A percentile compares a stretch with the other conserved stretches of the same genome.
phyloP scores from a whole-genome alignment of 2,329 filamentous ascomycete species.

The Penicillium glabrum region DNA sequence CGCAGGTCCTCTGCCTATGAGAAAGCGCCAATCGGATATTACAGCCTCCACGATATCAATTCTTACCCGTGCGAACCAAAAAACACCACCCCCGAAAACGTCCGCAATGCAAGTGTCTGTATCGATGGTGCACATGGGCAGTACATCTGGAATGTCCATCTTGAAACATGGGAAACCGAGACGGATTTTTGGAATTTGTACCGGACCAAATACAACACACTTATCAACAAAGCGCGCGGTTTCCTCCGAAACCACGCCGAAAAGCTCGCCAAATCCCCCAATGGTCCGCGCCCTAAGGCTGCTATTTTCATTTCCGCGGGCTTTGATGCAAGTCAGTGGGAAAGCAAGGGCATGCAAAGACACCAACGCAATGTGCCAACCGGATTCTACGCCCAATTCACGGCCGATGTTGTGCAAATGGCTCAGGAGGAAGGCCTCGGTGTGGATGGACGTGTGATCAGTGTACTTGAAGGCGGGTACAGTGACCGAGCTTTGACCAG shows the following conservation, averaged over 20 bases:
- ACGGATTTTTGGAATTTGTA: constrained; percentile 90
- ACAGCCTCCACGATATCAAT: constrained; percentile 97
- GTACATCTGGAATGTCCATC: constrained; percentile 92
- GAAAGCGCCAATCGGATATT: constrained; percentile 89
- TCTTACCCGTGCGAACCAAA: constrained; percentile 87
- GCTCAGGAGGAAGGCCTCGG: constrained; percentile 75
- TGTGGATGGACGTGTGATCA: constrained; percentile 83
- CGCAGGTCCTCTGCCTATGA: constrained; percentile 76
- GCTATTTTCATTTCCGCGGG: constrained; percentile 95
- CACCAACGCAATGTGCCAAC: constrained; percentile 96
- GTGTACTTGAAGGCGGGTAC: constrained; percentile 93
- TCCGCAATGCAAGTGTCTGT: constrained; percentile 90
- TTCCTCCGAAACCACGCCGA: constrained; percentile 75
- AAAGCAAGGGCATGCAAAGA: constrained; percentile 88
- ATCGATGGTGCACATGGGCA: constrained; percentile 93
- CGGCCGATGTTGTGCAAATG: constrained; percentile 77
- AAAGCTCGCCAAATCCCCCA: constrained; percentile 57
- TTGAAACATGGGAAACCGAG: constrained; percentile 80
- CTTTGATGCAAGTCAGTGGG: constrained; percentile 96
- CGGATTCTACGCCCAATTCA: constrained; percentile 91
- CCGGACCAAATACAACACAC: constrained; percentile 69
- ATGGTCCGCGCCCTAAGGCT: constrained; percentile 67
- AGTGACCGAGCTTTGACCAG: constrained; percentile 87
- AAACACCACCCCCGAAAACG: constrained; percentile 82
- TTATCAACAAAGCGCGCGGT: constrained; percentile 76